Evolutionary conservation across 164 flowering plant species (phyloP), one percentile per base, ranked within the genome.

Genomic region (Brasenia schreberi): DNA sequence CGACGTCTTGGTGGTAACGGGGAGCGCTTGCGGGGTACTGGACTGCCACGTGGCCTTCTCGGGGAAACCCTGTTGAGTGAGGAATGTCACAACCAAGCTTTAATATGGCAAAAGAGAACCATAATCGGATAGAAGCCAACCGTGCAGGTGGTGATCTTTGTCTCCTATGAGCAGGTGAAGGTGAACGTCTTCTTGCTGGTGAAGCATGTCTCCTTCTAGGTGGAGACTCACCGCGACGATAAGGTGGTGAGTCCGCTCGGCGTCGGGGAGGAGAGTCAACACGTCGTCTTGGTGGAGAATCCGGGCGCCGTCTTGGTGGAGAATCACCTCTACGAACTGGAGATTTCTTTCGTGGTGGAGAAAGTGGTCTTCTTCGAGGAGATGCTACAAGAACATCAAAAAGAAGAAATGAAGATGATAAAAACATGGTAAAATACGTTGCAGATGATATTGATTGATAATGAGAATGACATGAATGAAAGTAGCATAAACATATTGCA

Each of bases 1-100:
- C 98, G 87, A 60, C 95, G 92, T 72, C 96, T 88, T 42, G 80
- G 80, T 65, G 93, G 88, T 67, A 69, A 72, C 17, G 98, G 98
- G 66, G 97, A 90, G 27, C 93, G 89, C 70, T 85, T 87, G 10
- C 96, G 95, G 33, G 27, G 7, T 11, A 84, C 62, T 18, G 98
- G 98, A 76, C 98, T 89, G 19, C 95, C 96, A 70, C 90, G 96
- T 27, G 77, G 65, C 73, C 96, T 87, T 71, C 91, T 77, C 0
- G 92, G 91, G 71, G 96, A 85, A 61, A 59, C 77, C 81, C 89
- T 88, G 62, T 27, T 16, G 53, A 72, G 42, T 64, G 27, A 18
- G 61, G 19, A 23, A 68, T 61, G 63, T 18, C 19, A 61, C 17
- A 61, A 61, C 18, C 63, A 61, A 61, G 19, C 27, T 6, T 7